Evolutionary conservation across 768 basidiomycete species (phyloP).

Genomic region (Termitomyces sp.): DNA sequence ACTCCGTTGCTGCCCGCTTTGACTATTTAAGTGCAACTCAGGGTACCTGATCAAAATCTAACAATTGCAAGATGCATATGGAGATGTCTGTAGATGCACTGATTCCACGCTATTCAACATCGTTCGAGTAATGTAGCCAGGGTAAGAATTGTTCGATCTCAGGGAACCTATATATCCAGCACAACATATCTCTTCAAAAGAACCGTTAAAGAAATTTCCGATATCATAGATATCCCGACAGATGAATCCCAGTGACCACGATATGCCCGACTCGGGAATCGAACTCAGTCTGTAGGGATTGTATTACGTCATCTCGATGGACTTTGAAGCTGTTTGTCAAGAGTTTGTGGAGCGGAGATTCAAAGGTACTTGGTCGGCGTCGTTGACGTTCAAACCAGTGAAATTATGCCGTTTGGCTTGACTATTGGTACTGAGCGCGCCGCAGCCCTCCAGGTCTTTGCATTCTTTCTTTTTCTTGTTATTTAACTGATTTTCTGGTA

Average conservation of each 20-base stretch:
- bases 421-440: constrained; percentile 79
- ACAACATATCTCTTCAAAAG: background rate
- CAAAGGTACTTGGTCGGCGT: constrained; percentile 23
- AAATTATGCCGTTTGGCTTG: constrained; percentile 66
- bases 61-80: background rate
- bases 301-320: background rate
- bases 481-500: constrained; percentile 21
- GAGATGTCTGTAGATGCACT: too few relatives aligned
- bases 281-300: constrained; percentile 52
- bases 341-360: constrained; percentile 22
- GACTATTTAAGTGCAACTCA: background rate
- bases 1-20: background rate
- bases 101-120: background rate
- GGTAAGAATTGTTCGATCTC: background rate
- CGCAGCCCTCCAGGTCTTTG: constrained; percentile 56
- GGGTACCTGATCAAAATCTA: background rate
- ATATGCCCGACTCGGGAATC: constrained; percentile 41
- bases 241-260: too few relatives aligned
- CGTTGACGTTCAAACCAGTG: constrained; percentile 17
- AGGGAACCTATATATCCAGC: background rate
- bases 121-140: background rate
- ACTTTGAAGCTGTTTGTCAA: constrained; percentile 10
- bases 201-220: too few relatives aligned
- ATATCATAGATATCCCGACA: too few relatives aligned
- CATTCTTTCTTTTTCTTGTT: background rate